Base-by-base conservation (phyloP, 768 basidiomycete species). In the Mycena haematopus region DNA sequence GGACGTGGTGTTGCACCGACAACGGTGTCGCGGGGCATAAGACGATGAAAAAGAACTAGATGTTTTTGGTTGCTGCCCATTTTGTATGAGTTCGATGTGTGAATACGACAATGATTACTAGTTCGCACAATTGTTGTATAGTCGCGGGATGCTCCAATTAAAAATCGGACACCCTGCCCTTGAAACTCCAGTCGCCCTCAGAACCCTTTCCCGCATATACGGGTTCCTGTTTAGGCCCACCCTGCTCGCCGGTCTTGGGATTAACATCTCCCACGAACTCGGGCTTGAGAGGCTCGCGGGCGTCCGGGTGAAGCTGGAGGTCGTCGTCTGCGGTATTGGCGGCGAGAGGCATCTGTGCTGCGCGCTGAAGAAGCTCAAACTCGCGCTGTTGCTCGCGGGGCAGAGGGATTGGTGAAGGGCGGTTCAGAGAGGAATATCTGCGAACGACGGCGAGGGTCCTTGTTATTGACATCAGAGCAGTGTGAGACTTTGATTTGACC, bases 201-300 rank as follows among this genome's bases (percentile, higher is more conserved):
- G 77, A 78, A 86, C 86, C 89, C 53, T 77, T 82, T 36, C 77
- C 72, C 11, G 29, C 4, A 9, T 31, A 31, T 31, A 95, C 83
- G 15, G 95, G 95, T 72, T 96, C 95, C 31, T 79, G 82, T 79
- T 95, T 96, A 22, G 95, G 95, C 0, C 95, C 95, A 0, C 92
- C 93, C 50, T 83, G 77, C 74, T 96, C 95, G 14, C 95, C 95
- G 2, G 95, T 96, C 2, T 67, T 67, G 1, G 94, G 95, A 69
- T 96, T 95, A 38, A 80, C 74, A 46, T 94, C 88, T 21, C 94
- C 95, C 60, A 90, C 86, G 69, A 95, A 95, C 67, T 91, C 88
- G 11, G 87, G 80, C 21, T 79, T 76, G 24, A 88, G 60, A 1
- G 86, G 84, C 17, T 74, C 73, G 24, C 82, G 85, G 0, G 89